Base-by-base conservation (phyloP, 768 basidiomycete species). In the Leccinum olivaceopallidum region DNA sequence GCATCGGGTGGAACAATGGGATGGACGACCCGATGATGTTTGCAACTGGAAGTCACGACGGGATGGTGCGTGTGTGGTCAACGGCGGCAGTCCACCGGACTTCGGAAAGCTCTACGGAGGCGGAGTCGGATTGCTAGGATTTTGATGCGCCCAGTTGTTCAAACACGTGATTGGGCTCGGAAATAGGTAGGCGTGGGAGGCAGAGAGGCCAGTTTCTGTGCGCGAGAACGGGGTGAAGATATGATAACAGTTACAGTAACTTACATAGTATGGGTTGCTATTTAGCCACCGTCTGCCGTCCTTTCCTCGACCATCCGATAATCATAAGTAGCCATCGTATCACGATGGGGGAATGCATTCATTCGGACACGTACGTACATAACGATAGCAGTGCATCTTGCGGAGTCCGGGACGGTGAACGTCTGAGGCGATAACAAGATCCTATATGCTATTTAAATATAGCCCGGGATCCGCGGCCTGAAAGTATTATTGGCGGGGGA, bases 1-100 rank as follows among this genome's bases (percentile, higher is more conserved):
- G 88, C 62, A 81, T 92, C 20, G 88, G 88, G n/a, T 93, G 91
- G 90, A 92, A 90, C 67, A 83, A 81, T 55, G 81, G 82, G 3
- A 80, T 78, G 12, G 83, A 81, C 0, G 78, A 65, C 1, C 65
- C 69, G 48, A 71, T 72, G 63, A 79, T 77, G 78, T 87, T 89
- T 60, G 89, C 89, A 10, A 88, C 88, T 0, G 90, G 90, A 22
- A 84, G 84, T 60, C 88, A 90, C 65, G 89, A 92, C 64, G 90
- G 91, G n/a, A 82, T 79, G 0, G 85, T 93, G 47, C 79, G 86
- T 16, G 81, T 91, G 51, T 93, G 92, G 90, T 87, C 87, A 10
- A 78, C 81, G 58, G 73, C 73, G 6, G 39, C 32, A 39, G 39
- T n/a, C 1, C 55, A 59, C 3, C 53, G 8, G 16, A 26, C 4